Conservation (phyloP, 2,329 filamentous ascomycete species). For the Colletotrichum godetiae region DNA sequence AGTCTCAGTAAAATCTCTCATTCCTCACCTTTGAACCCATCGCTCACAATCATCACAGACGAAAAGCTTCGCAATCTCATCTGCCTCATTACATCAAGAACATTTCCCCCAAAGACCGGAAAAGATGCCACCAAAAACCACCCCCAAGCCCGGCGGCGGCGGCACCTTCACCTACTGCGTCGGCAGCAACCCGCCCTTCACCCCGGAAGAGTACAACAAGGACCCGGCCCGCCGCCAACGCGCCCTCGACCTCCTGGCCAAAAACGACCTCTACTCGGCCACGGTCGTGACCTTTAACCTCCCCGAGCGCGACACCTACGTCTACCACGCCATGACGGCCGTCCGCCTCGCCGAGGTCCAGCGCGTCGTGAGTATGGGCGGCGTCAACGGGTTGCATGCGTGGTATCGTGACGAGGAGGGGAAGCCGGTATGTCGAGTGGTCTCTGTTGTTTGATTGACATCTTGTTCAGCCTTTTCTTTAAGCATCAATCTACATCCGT, state of each 20-base stretch:
- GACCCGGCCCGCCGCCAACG: constrained; percentile 52
- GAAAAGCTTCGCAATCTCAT: neutral
- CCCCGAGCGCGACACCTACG: constrained; percentile 56
- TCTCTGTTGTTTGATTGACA: neutral
- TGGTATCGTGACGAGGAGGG: constrained; percentile 59
- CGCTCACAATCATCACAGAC: neutral
- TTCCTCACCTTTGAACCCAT: neutral
- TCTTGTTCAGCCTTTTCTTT: no score
- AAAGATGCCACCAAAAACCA: neutral
- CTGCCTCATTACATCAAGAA: neutral
- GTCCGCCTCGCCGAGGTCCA: constrained; percentile 62
- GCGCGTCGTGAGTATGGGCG: constrained; percentile 55
- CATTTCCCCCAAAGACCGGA: neutral
- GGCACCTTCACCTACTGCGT: constrained; percentile 52
- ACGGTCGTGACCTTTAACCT: constrained; percentile 57
- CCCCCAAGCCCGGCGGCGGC: constrained; percentile 27
- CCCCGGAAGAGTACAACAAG: constrained; percentile 52
- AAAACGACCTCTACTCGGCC: constrained; percentile 56
- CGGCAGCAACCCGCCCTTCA: constrained; percentile 54
- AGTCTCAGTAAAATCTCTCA: neutral
- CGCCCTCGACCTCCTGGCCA: constrained; percentile 50
- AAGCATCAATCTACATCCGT: no score
- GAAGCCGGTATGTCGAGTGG: constrained; percentile 42
- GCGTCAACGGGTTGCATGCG: constrained; percentile 57
- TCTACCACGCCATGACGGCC: constrained; percentile 63